A percentile compares a stretch with the other conserved stretches of the same genome.
Evolutionary conservation across 257 asterid genomes (phyloP).

Genomic region (Solanum chilense): DNA sequence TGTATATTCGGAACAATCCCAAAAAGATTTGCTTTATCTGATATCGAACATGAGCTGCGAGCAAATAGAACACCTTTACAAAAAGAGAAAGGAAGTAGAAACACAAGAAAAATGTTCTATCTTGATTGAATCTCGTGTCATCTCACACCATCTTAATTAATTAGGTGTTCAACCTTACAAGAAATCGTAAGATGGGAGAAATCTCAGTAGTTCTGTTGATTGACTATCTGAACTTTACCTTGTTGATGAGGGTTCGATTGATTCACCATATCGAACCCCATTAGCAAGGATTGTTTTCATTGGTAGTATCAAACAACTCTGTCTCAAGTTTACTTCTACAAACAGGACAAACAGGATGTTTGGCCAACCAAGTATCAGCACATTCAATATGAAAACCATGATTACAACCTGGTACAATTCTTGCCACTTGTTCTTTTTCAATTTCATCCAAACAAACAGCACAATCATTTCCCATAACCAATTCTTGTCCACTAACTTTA

Average conservation of each 20-base stretch:
- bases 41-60: background rate
- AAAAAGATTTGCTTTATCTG: background rate
- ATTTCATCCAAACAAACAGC: constrained; percentile 77
- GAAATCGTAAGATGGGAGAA: background rate
- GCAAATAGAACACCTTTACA: background rate
- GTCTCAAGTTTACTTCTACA: constrained; percentile 57
- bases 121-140: background rate
- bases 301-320: constrained; percentile 32
- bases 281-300: constrained; percentile 31
- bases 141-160: background rate
- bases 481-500: constrained; percentile 44
- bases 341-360: constrained; percentile 57
- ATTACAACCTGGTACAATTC: constrained; percentile 75
- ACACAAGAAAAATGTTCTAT: background rate
- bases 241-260: background rate
- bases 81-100: background rate
- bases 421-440: constrained; percentile 49
- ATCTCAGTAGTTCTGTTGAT: rapidly evolving
- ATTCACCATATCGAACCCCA: background rate
- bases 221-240: background rate
- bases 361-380: constrained; percentile 74
- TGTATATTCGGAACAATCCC: too few species aligned
- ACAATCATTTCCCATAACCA: constrained; percentile 60
- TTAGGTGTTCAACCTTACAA: background rate
- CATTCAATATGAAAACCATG: constrained; percentile 80